Evolutionary conservation across 768 basidiomycete genomes (phyloP), one percentile per base, ranked within the genome.

Genomic region (Holtermanniella nyarrowii): DNA sequence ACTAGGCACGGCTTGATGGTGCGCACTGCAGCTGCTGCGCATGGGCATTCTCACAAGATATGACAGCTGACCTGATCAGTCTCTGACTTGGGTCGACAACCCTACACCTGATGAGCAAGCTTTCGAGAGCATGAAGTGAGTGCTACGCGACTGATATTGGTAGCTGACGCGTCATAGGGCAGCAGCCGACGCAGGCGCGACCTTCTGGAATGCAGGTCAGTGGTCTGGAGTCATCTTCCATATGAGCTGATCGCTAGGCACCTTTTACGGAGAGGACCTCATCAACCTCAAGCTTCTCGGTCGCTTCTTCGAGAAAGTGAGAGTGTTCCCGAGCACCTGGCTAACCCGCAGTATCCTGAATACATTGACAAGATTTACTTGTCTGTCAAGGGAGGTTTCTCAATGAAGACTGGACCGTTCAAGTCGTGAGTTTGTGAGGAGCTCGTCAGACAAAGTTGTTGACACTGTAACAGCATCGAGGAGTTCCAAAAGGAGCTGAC

Each of bases 221-320:
- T n/a, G n/a, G n/a, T n/a, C n/a, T n/a, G n/a, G n/a, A n/a, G n/a
- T n/a, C n/a, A n/a, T n/a, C n/a, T n/a, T n/a, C n/a, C n/a, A n/a
- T n/a, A n/a, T n/a, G n/a, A n/a, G n/a, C n/a, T n/a, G n/a, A n/a
- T n/a, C n/a, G n/a, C n/a, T n/a, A n/a, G 81, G 75, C 24, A 77
- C 79, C 49, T 84, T 84, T 67, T 84, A 84, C 54, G 80, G 76
- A 0, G 62, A 69, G 26, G 71, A 76, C 31, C 67, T 74, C 0
- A 74, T 74, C 10, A 80, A 80, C 61, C 65, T 81, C 5, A 64
- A 76, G 60, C 71, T 81, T 1, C 63, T 82, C 46, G 62, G 73
- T 0, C 68, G 77, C 5, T 82, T 81, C 73, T 78, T 76, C 68
- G 70, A 73, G 24, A 73, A 75, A 55, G 59, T 57, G n/a, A 26